These are phyloP conservation scores for Cyberlindnera saturnus DNA, from an alignment of 805 yeast genomes.

Conservation along the genomic window DNA sequence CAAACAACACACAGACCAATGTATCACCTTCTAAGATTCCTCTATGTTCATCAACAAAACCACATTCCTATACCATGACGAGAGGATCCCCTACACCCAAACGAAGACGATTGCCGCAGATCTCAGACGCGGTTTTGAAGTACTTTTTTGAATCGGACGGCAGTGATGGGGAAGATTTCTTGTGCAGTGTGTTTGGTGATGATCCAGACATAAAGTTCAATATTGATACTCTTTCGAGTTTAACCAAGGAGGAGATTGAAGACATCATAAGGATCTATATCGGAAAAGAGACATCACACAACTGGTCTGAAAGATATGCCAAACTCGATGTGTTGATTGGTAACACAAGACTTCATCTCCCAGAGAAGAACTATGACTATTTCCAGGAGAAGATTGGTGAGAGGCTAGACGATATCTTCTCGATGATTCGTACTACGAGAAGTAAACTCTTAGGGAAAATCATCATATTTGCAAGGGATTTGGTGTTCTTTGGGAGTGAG, in stretches of 20 bases:
- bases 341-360: constrained; percentile 14
- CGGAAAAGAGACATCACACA: constrained; percentile 18
- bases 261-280: constrained; percentile 3
- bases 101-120: not conserved
- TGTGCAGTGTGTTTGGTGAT: constrained; percentile 13
- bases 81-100: not conserved
- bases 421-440: constrained; percentile 12
- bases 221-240: constrained; percentile 1
- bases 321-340: constrained; percentile 18
- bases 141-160: constrained; percentile 3
- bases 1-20: not conserved
- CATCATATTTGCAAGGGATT: constrained; percentile 20
- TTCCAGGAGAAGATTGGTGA: constrained; percentile 12
- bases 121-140: constrained; percentile 2
- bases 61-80: not conserved
- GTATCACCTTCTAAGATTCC: not conserved
- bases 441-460: constrained; percentile 13
- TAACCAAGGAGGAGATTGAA: constrained; percentile 9
- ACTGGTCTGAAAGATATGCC: constrained; percentile 15
- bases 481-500: constrained; percentile 17
- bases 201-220: constrained; percentile 14
- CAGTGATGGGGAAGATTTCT: constrained; percentile 9
- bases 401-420: constrained; percentile 14
- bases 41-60: not conserved
- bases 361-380: constrained; percentile 6